These are phyloP conservation scores for Leccinum colubrinum DNA, from an alignment of 1,284 basidiomycete species.

Conservation along the genomic window DNA sequence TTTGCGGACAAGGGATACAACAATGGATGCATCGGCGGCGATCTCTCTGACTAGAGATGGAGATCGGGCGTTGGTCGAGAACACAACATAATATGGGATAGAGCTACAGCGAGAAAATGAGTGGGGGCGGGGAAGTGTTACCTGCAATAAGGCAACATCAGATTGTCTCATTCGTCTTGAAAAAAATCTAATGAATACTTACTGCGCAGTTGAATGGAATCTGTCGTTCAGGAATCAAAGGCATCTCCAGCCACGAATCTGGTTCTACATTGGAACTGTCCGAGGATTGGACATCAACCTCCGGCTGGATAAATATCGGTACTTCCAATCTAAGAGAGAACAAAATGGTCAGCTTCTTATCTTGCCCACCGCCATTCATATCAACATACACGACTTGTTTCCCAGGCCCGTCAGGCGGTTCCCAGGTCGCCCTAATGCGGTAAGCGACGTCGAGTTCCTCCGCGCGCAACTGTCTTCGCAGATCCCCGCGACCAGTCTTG, in stretches of 20 bases:
- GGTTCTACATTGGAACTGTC: slow-evolving; percentile 45
- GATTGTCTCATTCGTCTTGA: not conserved
- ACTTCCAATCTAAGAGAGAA: slow-evolving; percentile 51
- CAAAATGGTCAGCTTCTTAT: slow-evolving; percentile 4
- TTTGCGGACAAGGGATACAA: slow-evolving; percentile 58
- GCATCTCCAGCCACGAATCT: slow-evolving; percentile 65
- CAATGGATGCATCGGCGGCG: slow-evolving; percentile 64
- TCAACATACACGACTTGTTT: slow-evolving; percentile 47
- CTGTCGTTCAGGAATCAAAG: slow-evolving; percentile 56
- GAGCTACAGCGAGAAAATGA: slow-evolving; percentile 56
- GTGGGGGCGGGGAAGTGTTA: slow-evolving; percentile 58
- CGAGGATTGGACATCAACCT: slow-evolving; percentile 56
- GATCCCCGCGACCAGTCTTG: slow-evolving; percentile 24
- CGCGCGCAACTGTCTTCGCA: slow-evolving; percentile 35
- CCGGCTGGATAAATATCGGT: slow-evolving; percentile 59
- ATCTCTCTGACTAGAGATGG: slow-evolving; percentile 56
- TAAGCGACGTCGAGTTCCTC: slow-evolving; percentile 52
- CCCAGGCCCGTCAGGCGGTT: slow-evolving; percentile 45
- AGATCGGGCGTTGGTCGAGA: slow-evolving; percentile 59
- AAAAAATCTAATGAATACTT: slow-evolving; percentile 18
- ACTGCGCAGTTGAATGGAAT: slow-evolving; percentile 66
- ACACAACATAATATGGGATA: slow-evolving; percentile 69
- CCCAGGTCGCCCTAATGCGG: slow-evolving; percentile 57
- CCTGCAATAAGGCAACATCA: slow-evolving; percentile 35
- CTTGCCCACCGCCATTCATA: not conserved